A percentile compares a stretch with the other conserved stretches of the same genome.
phyloP scores from a whole-genome alignment of 2,329 filamentous ascomycete genomes.

The Pyricularia sp. region DNA sequence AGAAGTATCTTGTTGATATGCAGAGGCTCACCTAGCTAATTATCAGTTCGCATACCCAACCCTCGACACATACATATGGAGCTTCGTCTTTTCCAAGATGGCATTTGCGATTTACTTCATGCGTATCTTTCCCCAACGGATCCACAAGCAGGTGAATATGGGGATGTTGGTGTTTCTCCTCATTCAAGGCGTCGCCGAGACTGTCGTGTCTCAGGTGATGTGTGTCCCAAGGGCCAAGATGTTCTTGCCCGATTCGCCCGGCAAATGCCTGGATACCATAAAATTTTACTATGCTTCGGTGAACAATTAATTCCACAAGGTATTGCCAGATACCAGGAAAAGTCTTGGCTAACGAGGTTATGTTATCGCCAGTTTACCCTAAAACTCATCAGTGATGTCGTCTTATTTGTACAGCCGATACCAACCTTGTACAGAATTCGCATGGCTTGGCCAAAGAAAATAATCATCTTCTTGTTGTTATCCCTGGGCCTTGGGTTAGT shows the following conservation, averaged over 20 bases:
- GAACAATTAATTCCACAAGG: background rate
- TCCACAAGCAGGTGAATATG: background rate
- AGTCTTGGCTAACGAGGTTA: background rate
- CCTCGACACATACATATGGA: slow-evolving; percentile 2
- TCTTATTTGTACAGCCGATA: slow-evolving; percentile 6
- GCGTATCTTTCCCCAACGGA: background rate
- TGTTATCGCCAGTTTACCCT: slow-evolving; percentile 1
- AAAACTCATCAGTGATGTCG: slow-evolving; percentile 4
- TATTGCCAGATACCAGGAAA: background rate
- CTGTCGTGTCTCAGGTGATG: background rate
- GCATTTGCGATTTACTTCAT: slow-evolving; percentile 6
- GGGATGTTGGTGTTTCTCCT: background rate
- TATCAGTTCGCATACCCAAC: background rate
- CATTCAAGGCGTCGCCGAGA: slow-evolving; percentile 1
- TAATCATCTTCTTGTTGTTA: background rate
- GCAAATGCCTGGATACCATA: background rate
- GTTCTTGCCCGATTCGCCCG: background rate
- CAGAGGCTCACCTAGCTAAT: background rate
- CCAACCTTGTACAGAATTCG: background rate
- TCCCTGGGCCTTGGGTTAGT: background rate
- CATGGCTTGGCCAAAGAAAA: background rate
- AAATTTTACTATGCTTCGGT: slow-evolving; percentile 5
- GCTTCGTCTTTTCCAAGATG: slow-evolving; percentile 5
- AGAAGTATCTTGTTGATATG: too few species aligned
- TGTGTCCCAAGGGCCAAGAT: slow-evolving; percentile 2